These are phyloP conservation scores for Hyphochytrium catenoides DNA, from an alignment of 352 stramenopile species.

Conservation along the genomic window DNA sequence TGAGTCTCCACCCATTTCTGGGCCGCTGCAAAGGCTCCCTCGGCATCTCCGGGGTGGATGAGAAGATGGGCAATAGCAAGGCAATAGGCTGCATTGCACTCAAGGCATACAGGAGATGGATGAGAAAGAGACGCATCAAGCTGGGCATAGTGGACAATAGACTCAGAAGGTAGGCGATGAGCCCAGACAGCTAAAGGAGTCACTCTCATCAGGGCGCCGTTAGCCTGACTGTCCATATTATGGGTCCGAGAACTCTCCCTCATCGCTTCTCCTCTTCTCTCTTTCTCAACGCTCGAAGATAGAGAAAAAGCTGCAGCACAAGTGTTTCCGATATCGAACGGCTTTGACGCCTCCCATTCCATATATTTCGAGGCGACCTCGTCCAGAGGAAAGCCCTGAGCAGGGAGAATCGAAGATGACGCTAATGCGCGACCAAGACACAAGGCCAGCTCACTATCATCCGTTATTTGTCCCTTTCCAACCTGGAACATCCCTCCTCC, in stretches of 20 bases:
- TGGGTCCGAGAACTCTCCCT: constrained; percentile 8
- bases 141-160: constrained; percentile 13
- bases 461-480: constrained; percentile 23
- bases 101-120: constrained; percentile 22
- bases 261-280: constrained; percentile 13
- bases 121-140: constrained; percentile 22
- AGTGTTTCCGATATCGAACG: constrained; percentile 26
- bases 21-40: constrained; percentile 14
- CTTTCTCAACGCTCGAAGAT: constrained; percentile 3
- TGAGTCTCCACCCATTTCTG: constrained; percentile 15
- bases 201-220: constrained; percentile 26
- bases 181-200: constrained; percentile 20
- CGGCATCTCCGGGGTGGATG: constrained; percentile 13
- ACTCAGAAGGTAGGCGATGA: constrained; percentile 8
- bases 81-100: constrained; percentile 30
- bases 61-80: constrained; percentile 21
- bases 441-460: constrained; percentile 30
- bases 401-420: too few relatives aligned
- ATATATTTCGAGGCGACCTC: constrained; percentile 16
- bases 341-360: constrained; percentile 14
- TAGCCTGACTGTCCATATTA: constrained; percentile 18
- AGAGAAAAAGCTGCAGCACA: constrained; percentile 17
- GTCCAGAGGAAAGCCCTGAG: constrained; percentile 15
- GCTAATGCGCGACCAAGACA: constrained; percentile 15
- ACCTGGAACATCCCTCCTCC: constrained; percentile 18